phyloP scores from a whole-genome alignment of 2,329 filamentous ascomycete species.

The Colletotrichum sp. region DNA sequence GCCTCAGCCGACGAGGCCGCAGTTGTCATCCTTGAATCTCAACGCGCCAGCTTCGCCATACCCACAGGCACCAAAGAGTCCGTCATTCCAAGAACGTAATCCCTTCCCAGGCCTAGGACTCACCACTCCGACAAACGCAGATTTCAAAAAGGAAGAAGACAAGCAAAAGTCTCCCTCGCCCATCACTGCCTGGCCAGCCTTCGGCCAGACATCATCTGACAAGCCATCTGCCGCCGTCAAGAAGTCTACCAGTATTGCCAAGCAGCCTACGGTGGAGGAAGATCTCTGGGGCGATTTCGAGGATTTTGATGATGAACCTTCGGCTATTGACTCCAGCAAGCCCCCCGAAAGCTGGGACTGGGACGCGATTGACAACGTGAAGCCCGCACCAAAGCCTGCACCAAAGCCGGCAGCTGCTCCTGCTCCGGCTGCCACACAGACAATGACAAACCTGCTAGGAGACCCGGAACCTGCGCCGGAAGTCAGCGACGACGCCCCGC shows the following conservation, averaged over 20 bases:
- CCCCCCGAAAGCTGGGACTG: conserved; percentile 52
- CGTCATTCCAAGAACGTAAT: conserved; percentile 59
- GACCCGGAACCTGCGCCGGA: not conserved
- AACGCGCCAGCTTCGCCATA: conserved; percentile 39
- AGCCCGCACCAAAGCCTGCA: conserved; percentile 23
- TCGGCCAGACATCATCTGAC: conserved; percentile 25
- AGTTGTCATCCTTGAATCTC: conserved; percentile 39
- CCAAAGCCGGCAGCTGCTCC: not conserved
- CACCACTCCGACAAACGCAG: conserved; percentile 43
- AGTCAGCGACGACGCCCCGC: conserved; percentile 45
- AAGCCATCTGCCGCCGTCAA: not conserved
- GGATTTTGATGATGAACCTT: conserved; percentile 35
- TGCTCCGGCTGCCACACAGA: not conserved
- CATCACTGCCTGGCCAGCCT: conserved; percentile 51
- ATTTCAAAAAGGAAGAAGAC: conserved; percentile 34
- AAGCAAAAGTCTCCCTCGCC: conserved; percentile 43
- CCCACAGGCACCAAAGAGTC: conserved; percentile 54
- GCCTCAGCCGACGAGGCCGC: conserved; percentile 29
- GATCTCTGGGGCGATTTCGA: conserved; percentile 58
- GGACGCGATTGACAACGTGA: conserved; percentile 45
- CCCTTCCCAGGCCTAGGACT: conserved; percentile 56
- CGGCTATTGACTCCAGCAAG: conserved; percentile 21
- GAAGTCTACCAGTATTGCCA: not conserved
- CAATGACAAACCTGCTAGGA: not conserved
- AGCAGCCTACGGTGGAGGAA: conserved; percentile 39